Base-by-base conservation (phyloP, 2,329 filamentous ascomycete genomes). In the Fusarium goolgardi region DNA sequence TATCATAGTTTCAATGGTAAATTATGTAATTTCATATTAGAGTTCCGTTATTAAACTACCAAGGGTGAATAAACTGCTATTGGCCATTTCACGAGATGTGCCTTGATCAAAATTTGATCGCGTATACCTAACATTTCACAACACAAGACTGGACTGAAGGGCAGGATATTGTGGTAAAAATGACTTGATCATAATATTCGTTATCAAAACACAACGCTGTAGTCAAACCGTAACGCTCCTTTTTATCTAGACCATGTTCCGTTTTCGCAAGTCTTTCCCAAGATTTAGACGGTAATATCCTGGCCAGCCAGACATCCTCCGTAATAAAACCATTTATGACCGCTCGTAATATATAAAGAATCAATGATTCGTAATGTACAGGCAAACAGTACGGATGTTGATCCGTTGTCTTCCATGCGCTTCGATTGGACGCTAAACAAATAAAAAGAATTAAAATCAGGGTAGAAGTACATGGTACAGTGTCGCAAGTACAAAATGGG, bases 211-310 rank as follows among this genome's bases (percentile, higher is more conserved):
- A 54, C 54, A 52, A 49, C 52, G 52, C 62, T 62, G 23, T 51
- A 47, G 20, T 52, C 16, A 45, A 63, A 32, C 35, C 34, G 16
- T 20, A 25, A 56, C 50, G 37, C 66, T 55, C 21, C 49, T 55
- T 69, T 70, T 70, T 70, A 32, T 70, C 63, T 70, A 69, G 40
- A 31, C 62, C 60, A 20, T 35, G 44, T 63, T 59, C 51, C 44
- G 20, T 40, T 32, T n/a, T 56, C 50, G 41, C 20, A 25, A 29
- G 27, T 35, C 35, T 37, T 58, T 47, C 34, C 63, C 27, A 46
- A 21, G 35, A 20, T 21, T 40, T 7, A 34, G 21, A 54, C 49
- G 32, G 47, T 31, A 35, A 47, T 25, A 15, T 46, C 55, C 57
- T 59, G 67, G 69, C 71, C 71, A 41, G 71, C 71, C 69, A 61